Base-by-base conservation (phyloP, 306 rosid species). In the Lupinus albus region DNA sequence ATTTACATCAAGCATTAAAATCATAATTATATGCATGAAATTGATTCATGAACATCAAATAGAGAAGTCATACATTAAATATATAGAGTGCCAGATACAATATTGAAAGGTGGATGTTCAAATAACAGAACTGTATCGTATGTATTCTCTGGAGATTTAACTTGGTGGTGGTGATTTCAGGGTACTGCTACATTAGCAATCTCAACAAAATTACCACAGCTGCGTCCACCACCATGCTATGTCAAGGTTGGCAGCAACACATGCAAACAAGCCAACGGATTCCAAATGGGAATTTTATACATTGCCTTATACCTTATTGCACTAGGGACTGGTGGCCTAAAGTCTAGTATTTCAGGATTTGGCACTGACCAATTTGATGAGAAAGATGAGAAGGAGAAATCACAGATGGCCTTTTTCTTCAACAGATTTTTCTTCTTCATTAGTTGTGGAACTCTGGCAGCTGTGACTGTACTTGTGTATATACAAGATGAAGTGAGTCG, bases 271-370 rank as follows among this genome's bases (percentile, higher is more conserved):
- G 95, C 96, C 64, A 75, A 67, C 44, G 86, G 88, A 46, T 80
- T 86, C 47, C 98, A 92, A 74, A 86, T 89, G 95, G 95, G 93
- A 59, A 79, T 89, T 44, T 63, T 92, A 6, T 89, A 83, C 86
- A 4, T 84, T 52, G 89, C 91, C 32, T 72, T 92, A 18, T 92
- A 84, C 66, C 78, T 87, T 14, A 80, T 87, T 66, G 95, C 95
- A 17, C 78, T 92, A 18, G 98, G 96, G 47, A 89, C 87, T 0
- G 96, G 98, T 4, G 98, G 98, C 55, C 77, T 89, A 5, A 92
- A 92, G 66, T 92, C 98, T n/a, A 92, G 98, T 62, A 83, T 89
- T 42, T 92, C 96, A 1, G 98, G 98, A 13, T 92, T 92, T 52
- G 98, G 98, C 8, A 82, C 89, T 0, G 98, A 92, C 64, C 96